phyloP scores from a whole-genome alignment of 805 yeast species.

The Candida saitoana region DNA sequence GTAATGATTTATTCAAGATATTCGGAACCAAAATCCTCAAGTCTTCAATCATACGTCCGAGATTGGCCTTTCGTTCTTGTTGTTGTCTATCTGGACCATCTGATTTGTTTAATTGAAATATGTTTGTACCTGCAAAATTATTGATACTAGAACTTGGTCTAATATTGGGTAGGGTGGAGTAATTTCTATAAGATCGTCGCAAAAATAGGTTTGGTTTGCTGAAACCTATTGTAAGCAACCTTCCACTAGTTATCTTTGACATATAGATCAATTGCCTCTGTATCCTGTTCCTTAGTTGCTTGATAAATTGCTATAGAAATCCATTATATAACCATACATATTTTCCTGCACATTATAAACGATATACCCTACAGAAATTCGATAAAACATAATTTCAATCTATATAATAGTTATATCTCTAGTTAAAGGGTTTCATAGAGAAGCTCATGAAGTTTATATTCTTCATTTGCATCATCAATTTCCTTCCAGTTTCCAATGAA shows the following conservation, averaged over 20 bases:
- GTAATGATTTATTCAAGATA: slow-evolving; percentile 43
- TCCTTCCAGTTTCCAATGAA: slow-evolving; percentile 83
- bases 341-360: not conserved
- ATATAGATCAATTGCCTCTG: not conserved
- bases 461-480: slow-evolving; percentile 83
- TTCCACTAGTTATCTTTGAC: not conserved
- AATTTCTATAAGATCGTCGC: not conserved
- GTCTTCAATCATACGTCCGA: slow-evolving; percentile 51
- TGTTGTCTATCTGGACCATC: slow-evolving; percentile 7
- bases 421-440: slow-evolving; percentile 57
- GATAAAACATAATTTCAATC: not conserved
- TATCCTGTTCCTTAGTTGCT: not conserved
- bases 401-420: not conserved
- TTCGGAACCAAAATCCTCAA: slow-evolving; percentile 48
- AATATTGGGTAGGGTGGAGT: not conserved
- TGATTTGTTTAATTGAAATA: not conserved
- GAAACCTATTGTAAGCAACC: not conserved
- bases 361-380: not conserved
- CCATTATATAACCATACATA: not conserved
- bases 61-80: slow-evolving; percentile 42
- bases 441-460: slow-evolving; percentile 57
- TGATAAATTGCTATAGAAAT: not conserved
- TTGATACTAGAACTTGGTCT: not conserved
- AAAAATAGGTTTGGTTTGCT: not conserved
- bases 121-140: not conserved